These are phyloP conservation scores for Aethionema arabicum DNA, from an alignment of 345 rosid species.

Conservation along the genomic window DNA sequence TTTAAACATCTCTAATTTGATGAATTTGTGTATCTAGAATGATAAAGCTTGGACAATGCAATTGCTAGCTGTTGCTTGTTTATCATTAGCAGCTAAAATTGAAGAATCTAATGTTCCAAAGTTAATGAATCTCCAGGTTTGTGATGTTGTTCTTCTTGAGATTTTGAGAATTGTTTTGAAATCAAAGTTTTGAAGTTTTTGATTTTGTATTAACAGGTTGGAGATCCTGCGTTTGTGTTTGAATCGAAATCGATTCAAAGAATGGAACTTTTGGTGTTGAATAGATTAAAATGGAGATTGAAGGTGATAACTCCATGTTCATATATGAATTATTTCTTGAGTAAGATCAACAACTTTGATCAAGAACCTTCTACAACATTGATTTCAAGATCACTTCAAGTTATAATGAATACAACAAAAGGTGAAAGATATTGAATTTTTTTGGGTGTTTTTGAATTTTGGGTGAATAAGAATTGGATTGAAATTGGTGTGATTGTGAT, in stretches of 20 bases:
- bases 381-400: constrained; percentile 51
- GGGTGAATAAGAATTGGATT: constrained; percentile 23
- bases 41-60: constrained; percentile 62
- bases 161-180: neutral
- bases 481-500: constrained; percentile 30
- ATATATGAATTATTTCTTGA: constrained; percentile 53
- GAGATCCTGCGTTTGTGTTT: constrained; percentile 51
- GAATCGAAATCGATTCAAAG: constrained; percentile 57
- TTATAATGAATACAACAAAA: constrained; percentile 57
- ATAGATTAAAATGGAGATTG: constrained; percentile 69
- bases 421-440: constrained; percentile 41
- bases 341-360: constrained; percentile 42
- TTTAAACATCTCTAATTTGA: neutral
- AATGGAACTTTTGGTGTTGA: constrained; percentile 71
- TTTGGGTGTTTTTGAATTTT: constrained; percentile 18
- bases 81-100: constrained; percentile 72
- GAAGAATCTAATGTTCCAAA: constrained; percentile 64
- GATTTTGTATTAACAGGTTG: constrained; percentile 40
- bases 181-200: neutral
- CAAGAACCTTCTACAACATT: constrained; percentile 41
- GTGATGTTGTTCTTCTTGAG: neutral
- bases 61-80: constrained; percentile 68
- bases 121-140: constrained; percentile 68
- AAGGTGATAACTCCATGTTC: constrained; percentile 55
- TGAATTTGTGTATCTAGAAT: constrained; percentile 38